Base-by-base conservation (phyloP, 306 rosid genomes). In the Cicer pinnatifidum region DNA sequence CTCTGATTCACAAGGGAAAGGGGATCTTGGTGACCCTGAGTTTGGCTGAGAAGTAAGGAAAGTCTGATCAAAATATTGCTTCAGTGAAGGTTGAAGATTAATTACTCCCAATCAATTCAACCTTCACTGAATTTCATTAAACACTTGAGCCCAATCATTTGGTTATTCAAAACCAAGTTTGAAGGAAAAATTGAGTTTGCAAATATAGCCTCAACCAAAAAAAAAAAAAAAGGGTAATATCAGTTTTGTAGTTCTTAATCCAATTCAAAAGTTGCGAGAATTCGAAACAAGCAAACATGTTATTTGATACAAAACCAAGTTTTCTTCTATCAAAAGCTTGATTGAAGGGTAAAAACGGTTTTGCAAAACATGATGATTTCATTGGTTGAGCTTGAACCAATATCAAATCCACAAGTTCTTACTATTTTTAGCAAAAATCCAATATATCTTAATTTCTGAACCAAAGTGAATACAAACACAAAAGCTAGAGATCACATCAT, bases 391-490 rank as follows among this genome's bases (percentile, higher is more conserved):
- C 5, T 10, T 59, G 60, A 33, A 9, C 3, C 20, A 47, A 17
- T 6, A 46, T 15, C 73, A 45, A 61, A 16, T 61, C 16, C 35
- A 65, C 45, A 71, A 47, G 41, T 35, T 8, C 9, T 45, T 60
- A 67, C 56, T 8, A 59, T 59, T 58, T 74, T 67, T 38, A 48
- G 40, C 45, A 62, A 74, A 69, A 47, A 12, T 9, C 44, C 33
- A 15, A 67, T 52, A 51, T 16, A 68, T 7, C 67, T 33, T 15
- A 80, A 69, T 69, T 81, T 63, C 40, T 35, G 6, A 63, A 51
- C 41, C 48, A 41, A 60, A 11, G 20, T 0, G 19, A 19, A 75
- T 45, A 33, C 28, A 75, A 11, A 68, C 37, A 52, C 60, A 68
- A 28, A 20, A 40, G 16, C 41, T 48, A 17, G 6, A 81, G 61